Evolutionary conservation across 345 rosid genomes (phyloP), one percentile per base, ranked within the genome.

Genomic region (Eucalyptus decipiens): DNA sequence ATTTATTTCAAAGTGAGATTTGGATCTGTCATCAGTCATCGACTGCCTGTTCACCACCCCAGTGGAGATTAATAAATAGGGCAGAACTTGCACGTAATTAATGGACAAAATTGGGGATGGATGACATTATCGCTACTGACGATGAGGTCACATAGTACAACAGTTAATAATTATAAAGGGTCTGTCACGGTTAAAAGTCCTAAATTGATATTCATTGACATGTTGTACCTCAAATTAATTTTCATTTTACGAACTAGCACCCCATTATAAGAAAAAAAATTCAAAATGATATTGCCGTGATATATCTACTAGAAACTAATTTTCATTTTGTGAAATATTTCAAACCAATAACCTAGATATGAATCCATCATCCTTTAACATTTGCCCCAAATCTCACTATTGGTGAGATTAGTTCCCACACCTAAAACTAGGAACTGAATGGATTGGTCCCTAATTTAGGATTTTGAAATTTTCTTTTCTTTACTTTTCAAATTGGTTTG

Each of bases 351-450:
- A 11, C 3, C 0, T 4, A 0, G 2, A 19, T 72, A 0, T 0
- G 1, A 37, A 72, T 10, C 5, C 1, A 0, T 3, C 28, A 0
- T 21, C 5, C 2, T 8, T 18, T 3, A 37, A 7, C 15, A 37
- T 72, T 21, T 11, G 3, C 3, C 24, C 15, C 37, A 11, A 19
- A 72, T 72, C 83, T 23, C 62, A 56, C 13, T 10, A 4, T 56
- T 56, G 3, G 3, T 56, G 14, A 56, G 30, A 56, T 56, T 24
- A 56, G 30, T 56, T 24, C 13, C 6, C 26, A 54, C 26, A n/a
- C 11, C 26, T 21, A 56, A 1, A 56, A 56, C 12, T 0, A 23
- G 13, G 62, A 56, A 56, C 1, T 24, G 1, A 56, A 56, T 56
- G 5, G 30, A 23, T 23, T 9, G 62, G 13, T 56, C 12, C 3